Conservation (phyloP, 257 asterid genomes). For the Schizonepeta tenuifolia region DNA sequence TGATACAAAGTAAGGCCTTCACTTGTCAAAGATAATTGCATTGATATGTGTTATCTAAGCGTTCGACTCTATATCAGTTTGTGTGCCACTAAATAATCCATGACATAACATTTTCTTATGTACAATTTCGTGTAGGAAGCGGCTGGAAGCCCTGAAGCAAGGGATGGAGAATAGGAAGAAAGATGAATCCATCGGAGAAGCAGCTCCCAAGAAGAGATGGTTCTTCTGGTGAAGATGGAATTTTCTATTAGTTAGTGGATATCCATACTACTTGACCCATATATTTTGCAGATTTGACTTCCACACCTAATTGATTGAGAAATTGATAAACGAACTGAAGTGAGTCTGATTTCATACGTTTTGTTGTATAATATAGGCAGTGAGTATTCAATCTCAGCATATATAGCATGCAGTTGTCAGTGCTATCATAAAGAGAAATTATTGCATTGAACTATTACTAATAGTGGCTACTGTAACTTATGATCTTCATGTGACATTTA, state of each 20-base stretch:
- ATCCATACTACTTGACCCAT: not conserved
- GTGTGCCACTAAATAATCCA: not conserved
- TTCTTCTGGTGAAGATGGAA: conserved; percentile 61
- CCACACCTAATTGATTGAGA: not conserved
- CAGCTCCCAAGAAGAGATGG: conserved; percentile 61
- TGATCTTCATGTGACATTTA: not conserved
- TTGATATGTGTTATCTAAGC: not conserved
- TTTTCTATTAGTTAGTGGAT: not conserved
- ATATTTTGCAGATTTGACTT: not conserved
- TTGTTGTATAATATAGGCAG: conserved; percentile 9
- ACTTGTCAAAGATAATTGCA: not conserved
- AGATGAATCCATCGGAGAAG: conserved; percentile 49
- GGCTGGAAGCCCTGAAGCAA: conserved; percentile 73
- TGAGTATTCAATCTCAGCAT: not conserved
- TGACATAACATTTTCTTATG: not conserved
- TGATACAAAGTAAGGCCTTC: conserved; percentile 70
- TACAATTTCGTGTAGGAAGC: conserved; percentile 46
- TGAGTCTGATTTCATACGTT: not conserved
- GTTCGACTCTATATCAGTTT: not conserved
- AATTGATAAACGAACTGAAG: conserved; percentile 2
- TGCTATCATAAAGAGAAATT: not conserved
- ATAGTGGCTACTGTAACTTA: not conserved
- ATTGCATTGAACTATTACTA: not conserved
- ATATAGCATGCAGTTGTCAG: not conserved
- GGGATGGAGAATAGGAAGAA: conserved; percentile 71